A percentile compares a stretch with the other conserved stretches of the same genome.
phyloP scores from a whole-genome alignment of 495 filamentous ascomycete genomes.

The Oidiodendron maius region DNA sequence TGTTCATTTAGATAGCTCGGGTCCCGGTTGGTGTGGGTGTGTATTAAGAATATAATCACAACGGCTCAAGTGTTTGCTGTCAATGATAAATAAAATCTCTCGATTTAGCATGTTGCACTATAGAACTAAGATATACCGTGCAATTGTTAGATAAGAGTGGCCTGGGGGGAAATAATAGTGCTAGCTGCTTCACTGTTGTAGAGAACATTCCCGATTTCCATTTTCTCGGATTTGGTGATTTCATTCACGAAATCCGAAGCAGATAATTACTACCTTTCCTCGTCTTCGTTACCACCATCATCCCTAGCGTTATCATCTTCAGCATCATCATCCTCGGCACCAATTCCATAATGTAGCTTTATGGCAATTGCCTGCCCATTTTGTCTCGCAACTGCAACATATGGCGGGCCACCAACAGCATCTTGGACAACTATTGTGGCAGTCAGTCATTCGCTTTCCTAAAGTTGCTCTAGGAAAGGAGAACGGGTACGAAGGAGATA shows the following conservation, averaged over 20 bases:
- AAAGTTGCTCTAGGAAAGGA: neutral
- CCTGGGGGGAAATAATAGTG: too few relatives aligned
- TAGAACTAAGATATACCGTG: too few relatives aligned
- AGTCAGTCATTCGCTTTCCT: neutral
- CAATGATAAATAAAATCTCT: too few relatives aligned
- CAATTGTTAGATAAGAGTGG: too few relatives aligned
- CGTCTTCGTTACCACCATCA: neutral
- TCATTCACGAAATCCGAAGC: too few relatives aligned
- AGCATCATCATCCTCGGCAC: neutral
- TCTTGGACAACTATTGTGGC: neutral
- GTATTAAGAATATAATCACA: constrained; percentile 88
- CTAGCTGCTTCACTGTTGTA: too few relatives aligned
- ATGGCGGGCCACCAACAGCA: neutral
- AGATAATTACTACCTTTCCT: too few relatives aligned
- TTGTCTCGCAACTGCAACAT: neutral
- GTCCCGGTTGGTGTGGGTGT: constrained; percentile 54
- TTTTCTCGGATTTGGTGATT: too few relatives aligned
- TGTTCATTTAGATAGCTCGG: constrained; percentile 67
- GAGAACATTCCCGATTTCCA: too few relatives aligned
- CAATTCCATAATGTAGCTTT: neutral
- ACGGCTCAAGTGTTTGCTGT: constrained; percentile 83
- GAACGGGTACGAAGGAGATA: neutral
- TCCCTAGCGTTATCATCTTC: too few relatives aligned
- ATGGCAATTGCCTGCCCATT: neutral
- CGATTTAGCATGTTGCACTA: too few relatives aligned